Conservation (phyloP, 805 yeast genomes). For the Monosporozyma aerobia region DNA sequence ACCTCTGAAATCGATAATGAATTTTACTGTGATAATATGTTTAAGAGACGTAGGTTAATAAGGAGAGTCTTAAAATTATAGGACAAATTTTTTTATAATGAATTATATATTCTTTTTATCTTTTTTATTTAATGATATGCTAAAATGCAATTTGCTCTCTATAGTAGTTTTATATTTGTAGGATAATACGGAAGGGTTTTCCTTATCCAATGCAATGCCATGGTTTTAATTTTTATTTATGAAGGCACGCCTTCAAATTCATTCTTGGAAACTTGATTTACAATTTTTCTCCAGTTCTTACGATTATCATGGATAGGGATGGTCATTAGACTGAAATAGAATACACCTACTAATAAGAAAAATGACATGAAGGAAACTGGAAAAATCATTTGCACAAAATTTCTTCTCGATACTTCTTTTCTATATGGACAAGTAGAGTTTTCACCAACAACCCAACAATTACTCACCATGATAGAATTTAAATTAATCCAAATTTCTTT, state of each 20-base stretch:
- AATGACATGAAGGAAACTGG: conserved; percentile 58
- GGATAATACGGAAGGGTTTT: neutral
- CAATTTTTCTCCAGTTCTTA: conserved; percentile 51
- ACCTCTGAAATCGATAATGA: conserved; percentile 38
- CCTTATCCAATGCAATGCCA: neutral
- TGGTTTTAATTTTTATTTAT: conserved; percentile 18
- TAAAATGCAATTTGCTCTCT: neutral
- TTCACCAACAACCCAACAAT: conserved; percentile 80
- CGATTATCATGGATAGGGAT: conserved; percentile 67
- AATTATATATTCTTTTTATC: neutral
- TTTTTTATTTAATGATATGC: neutral
- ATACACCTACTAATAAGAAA: conserved; percentile 41
- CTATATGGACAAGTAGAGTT: conserved; percentile 72
- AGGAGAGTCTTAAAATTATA: conserved; percentile 43
- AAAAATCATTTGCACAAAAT: conserved; percentile 53
- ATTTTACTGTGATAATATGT: conserved; percentile 38
- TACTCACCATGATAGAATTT: conserved; percentile 61
- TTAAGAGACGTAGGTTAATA: conserved; percentile 48
- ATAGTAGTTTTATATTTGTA: neutral
- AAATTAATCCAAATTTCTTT: conserved; percentile 59
- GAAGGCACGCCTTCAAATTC: conserved; percentile 88
- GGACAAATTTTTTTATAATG: neutral
- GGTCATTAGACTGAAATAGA: conserved; percentile 45
- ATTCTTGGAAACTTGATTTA: conserved; percentile 45
- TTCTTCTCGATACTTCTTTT: conserved; percentile 41